phyloP scores from a whole-genome alignment of 805 yeast species.

The Cyberlindnera nakhonratchasimensis region DNA sequence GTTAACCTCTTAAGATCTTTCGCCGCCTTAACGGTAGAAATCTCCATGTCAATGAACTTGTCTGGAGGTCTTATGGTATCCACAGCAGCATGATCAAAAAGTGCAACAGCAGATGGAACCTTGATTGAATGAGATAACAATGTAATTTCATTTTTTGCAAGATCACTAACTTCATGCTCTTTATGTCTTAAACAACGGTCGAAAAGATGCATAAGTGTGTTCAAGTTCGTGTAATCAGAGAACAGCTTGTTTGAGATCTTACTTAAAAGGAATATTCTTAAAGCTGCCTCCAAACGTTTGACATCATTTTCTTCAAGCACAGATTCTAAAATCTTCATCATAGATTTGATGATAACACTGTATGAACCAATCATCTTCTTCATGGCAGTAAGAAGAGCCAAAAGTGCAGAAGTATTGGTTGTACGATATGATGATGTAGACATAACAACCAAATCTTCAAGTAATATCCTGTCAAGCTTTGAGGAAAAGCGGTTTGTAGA shows the following conservation, averaged over 20 bases:
- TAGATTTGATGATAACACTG: constrained; percentile 45
- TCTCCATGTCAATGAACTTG: constrained; percentile 50
- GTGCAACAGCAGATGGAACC: constrained; percentile 52
- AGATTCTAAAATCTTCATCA: constrained; percentile 46
- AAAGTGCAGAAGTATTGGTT: constrained; percentile 67
- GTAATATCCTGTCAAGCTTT: constrained; percentile 54
- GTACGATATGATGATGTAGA: constrained; percentile 69
- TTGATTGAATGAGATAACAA: constrained; percentile 39
- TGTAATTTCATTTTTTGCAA: constrained; percentile 51
- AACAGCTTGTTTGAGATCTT: constrained; percentile 56
- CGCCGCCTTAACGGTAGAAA: constrained; percentile 57
- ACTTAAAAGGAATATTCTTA: constrained; percentile 53
- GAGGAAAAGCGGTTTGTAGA: constrained; percentile 72
- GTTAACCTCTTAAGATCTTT: constrained; percentile 52
- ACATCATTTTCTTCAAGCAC: constrained; percentile 49
- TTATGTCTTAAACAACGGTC: constrained; percentile 55
- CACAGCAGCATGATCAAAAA: constrained; percentile 40
- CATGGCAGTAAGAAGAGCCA: constrained; percentile 62
- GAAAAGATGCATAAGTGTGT: constrained; percentile 44
- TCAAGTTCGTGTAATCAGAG: constrained; percentile 52
- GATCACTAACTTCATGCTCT: constrained; percentile 47
- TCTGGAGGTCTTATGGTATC: constrained; percentile 62
- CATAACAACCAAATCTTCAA: constrained; percentile 61
- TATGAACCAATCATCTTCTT: constrained; percentile 68
- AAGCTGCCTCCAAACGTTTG: constrained; percentile 60